Evolutionary conservation across 371 early-diverging fungal species (phyloP).

Genomic region (Mortierella sp.): DNA sequence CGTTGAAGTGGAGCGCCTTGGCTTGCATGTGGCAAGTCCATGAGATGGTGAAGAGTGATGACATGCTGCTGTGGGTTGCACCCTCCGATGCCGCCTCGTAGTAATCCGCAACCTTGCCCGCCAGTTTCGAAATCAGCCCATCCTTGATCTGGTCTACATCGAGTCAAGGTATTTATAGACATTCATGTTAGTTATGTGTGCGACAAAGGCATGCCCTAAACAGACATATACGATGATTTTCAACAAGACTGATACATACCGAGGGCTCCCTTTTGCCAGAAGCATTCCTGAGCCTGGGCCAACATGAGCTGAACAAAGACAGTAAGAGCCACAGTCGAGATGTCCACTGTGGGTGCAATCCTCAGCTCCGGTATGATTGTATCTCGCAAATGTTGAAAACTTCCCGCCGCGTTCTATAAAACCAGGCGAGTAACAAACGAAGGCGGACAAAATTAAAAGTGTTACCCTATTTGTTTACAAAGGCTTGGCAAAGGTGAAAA

Average conservation of each 20-base stretch:
- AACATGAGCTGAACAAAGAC: slow-evolving; percentile 82
- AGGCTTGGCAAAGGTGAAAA: background rate
- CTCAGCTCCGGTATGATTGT: slow-evolving; percentile 71
- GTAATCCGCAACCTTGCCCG: slow-evolving; percentile 77
- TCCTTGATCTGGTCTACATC: slow-evolving; percentile 80
- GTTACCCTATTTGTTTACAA: too few species aligned
- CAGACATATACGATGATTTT: too few species aligned
- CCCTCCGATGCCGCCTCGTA: slow-evolving; percentile 79
- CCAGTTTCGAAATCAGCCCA: slow-evolving; percentile 82
- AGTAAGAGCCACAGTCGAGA: slow-evolving; percentile 71
- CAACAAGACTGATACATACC: slow-evolving; percentile 29
- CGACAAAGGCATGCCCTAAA: background rate
- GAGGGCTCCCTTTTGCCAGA: slow-evolving; percentile 84
- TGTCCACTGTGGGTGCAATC: slow-evolving; percentile 70
- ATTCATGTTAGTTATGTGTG: too few species aligned
- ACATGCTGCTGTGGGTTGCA: slow-evolving; percentile 68
- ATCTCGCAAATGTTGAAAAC: slow-evolving; percentile 74
- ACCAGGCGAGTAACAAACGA: background rate
- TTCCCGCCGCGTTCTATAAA: slow-evolving; percentile 83
- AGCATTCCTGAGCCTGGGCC: slow-evolving; percentile 93
- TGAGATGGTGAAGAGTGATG: slow-evolving; percentile 58
- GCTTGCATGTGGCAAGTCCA: slow-evolving; percentile 80
- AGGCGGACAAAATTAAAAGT: background rate
- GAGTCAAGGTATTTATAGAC: background rate
- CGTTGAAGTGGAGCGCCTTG: slow-evolving; percentile 80